Percentiles rank a stretch among this genome's conserved stretches.
Evolutionary conservation across 768 basidiomycete genomes (phyloP).

Genomic region (Hypholoma sublateritium): DNA sequence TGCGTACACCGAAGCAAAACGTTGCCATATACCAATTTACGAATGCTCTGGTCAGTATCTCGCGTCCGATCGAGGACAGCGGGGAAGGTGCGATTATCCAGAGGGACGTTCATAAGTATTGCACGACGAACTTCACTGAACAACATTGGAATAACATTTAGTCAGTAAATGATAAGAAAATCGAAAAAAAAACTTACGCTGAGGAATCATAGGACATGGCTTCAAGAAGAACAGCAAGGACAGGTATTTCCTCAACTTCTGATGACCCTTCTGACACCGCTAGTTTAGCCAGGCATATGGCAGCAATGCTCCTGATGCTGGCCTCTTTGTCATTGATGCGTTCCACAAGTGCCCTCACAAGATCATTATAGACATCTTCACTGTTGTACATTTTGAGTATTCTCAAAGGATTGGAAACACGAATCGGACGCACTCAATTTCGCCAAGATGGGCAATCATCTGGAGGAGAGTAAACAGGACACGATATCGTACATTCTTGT

Average conservation of each 20-base stretch:
- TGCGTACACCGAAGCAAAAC: constrained; percentile 48
- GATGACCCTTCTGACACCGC: constrained; percentile 65
- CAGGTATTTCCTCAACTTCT: constrained; percentile 53
- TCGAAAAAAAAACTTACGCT: constrained; percentile 51
- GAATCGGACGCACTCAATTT: constrained; percentile 69
- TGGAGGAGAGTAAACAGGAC: constrained; percentile 75
- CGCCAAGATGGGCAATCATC: constrained; percentile 78
- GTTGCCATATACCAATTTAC: constrained; percentile 69
- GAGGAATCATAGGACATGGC: constrained; percentile 71
- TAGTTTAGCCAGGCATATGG: constrained; percentile 77
- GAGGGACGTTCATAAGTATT: constrained; percentile 68
- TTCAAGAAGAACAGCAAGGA: constrained; percentile 64
- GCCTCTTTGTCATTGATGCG: constrained; percentile 80
- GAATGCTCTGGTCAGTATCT: constrained; percentile 74
- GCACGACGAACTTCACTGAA: constrained; percentile 85
- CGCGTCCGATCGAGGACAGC: constrained; percentile 73
- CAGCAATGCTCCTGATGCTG: constrained; percentile 74
- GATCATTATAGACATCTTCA: constrained; percentile 66
- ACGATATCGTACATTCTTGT: constrained; percentile 84
- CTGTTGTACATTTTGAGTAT: constrained; percentile 36
- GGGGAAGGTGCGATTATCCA: constrained; percentile 54
- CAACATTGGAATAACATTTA: constrained; percentile 23
- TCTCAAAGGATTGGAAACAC: background rate
- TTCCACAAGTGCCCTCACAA: constrained; percentile 66
- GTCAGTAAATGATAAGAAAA: background rate